A percentile compares a stretch with the other conserved stretches of the same genome.
phyloP scores from a whole-genome alignment of 257 asterid species.

The Craterostigma plantagineum region DNA sequence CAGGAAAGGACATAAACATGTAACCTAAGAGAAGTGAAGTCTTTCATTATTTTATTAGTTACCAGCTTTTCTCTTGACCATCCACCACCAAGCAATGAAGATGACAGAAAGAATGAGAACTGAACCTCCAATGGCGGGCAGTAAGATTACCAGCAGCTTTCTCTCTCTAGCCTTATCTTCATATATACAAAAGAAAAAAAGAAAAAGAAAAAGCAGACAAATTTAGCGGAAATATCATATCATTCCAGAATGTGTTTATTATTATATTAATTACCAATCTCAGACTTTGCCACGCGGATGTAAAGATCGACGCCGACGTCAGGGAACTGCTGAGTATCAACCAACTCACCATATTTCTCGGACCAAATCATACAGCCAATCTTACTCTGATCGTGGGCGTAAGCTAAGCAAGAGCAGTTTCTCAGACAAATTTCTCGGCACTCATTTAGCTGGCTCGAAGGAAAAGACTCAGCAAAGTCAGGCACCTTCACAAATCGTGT shows the following conservation, averaged over 20 bases:
- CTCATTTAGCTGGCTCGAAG: slow-evolving; percentile 8
- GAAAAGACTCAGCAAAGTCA: slow-evolving; percentile 13
- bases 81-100: slow-evolving; percentile 9
- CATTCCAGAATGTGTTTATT: background rate
- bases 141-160: slow-evolving; percentile 5
- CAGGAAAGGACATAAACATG: background rate
- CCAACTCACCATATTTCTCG: slow-evolving; percentile 6
- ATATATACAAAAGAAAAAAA: slow-evolving; percentile 7
- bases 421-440: slow-evolving; percentile 20
- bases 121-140: slow-evolving; percentile 2
- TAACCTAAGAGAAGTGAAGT: background rate
- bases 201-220: too few species aligned
- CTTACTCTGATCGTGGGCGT: slow-evolving; percentile 12
- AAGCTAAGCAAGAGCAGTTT: slow-evolving; percentile 42
- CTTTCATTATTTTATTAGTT: too few species aligned
- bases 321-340: slow-evolving; percentile 26
- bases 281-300: slow-evolving; percentile 29
- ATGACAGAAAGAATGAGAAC: background rate
- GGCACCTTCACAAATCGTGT: slow-evolving; percentile 20
- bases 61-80: slow-evolving; percentile 8
- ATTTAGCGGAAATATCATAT: background rate
- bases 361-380: slow-evolving; percentile 50
- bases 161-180: slow-evolving; percentile 5
- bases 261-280: background rate
- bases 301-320: slow-evolving; percentile 24